These are phyloP conservation scores for Penicillium sp. DNA, from an alignment of 2,329 filamentous ascomycete species.

Conservation along the genomic window DNA sequence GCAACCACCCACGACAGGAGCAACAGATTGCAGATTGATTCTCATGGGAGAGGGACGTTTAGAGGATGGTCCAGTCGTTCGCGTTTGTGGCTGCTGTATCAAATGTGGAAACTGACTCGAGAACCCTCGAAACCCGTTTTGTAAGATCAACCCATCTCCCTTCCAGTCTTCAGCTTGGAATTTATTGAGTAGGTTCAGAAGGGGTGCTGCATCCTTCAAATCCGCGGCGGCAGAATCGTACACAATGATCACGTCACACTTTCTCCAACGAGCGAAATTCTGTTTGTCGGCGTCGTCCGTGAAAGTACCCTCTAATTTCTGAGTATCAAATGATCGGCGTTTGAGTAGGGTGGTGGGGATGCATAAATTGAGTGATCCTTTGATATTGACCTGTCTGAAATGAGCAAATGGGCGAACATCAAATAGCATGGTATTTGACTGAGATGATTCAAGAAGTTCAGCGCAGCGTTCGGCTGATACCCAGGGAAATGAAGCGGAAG, in stretches of 20 bases:
- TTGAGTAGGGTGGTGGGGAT: conserved; percentile 94
- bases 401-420: conserved; percentile 87
- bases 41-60: conserved; percentile 55
- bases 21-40: conserved; percentile 55
- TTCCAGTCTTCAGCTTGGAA: conserved; percentile 81
- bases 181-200: conserved; percentile 88
- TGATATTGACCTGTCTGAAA: conserved; percentile 71
- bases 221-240: conserved; percentile 79
- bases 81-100: conserved; percentile 26
- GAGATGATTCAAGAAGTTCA: conserved; percentile 54
- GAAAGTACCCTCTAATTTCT: conserved; percentile 86
- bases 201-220: conserved; percentile 74
- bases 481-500: conserved; percentile 31
- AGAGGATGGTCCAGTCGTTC: conserved; percentile 35
- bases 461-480: conserved; percentile 56
- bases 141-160: conserved; percentile 71
- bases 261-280: conserved; percentile 74
- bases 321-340: conserved; percentile 81
- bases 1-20: conserved; percentile 86
- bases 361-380: conserved; percentile 83
- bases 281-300: conserved; percentile 67
- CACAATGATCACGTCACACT: conserved; percentile 74
- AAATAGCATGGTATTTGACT: conserved; percentile 66
- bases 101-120: conserved; percentile 62
- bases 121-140: conserved; percentile 79